A percentile compares a stretch with the other conserved stretches of the same genome.
Conservation (phyloP, 441 rosid genomes). For the Manihot esculenta region DNA sequence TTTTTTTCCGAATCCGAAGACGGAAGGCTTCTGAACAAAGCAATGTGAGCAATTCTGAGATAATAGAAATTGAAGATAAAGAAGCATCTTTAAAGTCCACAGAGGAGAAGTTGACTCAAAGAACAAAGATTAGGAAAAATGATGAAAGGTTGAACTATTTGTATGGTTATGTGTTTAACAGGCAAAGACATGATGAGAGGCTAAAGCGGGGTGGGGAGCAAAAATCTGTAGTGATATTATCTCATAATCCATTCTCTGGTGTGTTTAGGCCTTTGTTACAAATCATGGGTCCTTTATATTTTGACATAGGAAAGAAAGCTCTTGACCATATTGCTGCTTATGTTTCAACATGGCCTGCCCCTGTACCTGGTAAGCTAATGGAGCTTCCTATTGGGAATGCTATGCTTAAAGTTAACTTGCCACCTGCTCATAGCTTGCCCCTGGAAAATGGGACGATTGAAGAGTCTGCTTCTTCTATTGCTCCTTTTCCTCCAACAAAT, state of each 20-base stretch:
- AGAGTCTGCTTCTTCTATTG: conserved; percentile 87
- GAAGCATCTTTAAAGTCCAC: conserved; percentile 25
- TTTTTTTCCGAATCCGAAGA: conserved; percentile 85
- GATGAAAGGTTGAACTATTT: conserved; percentile 39
- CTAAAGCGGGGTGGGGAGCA: conserved; percentile 97
- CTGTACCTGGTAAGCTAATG: conserved; percentile 81
- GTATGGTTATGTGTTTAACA: conserved; percentile 93
- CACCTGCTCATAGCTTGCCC: conserved; percentile 90
- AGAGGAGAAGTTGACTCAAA: conserved; percentile 25
- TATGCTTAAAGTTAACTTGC: conserved; percentile 72
- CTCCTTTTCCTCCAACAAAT: conserved; percentile 89
- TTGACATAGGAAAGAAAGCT: conserved; percentile 81
- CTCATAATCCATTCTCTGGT: conserved; percentile 72
- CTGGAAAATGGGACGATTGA: conserved; percentile 63
- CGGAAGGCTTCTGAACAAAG: conserved; percentile 34
- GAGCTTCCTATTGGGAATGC: conserved; percentile 96
- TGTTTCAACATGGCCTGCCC: conserved; percentile 92
- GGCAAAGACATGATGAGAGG: conserved; percentile 96
- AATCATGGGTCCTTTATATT: conserved; percentile 92
- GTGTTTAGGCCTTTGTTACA: conserved; percentile 92
- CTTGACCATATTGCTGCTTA: conserved; percentile 81
- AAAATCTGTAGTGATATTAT: conserved; percentile 88
- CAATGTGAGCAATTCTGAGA: conserved; percentile 31
- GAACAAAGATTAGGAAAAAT: conserved; percentile 19
- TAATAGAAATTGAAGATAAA: conserved; percentile 34